Evolutionary conservation across 768 basidiomycete genomes (phyloP).

Genomic region (Suillus lakei): DNA sequence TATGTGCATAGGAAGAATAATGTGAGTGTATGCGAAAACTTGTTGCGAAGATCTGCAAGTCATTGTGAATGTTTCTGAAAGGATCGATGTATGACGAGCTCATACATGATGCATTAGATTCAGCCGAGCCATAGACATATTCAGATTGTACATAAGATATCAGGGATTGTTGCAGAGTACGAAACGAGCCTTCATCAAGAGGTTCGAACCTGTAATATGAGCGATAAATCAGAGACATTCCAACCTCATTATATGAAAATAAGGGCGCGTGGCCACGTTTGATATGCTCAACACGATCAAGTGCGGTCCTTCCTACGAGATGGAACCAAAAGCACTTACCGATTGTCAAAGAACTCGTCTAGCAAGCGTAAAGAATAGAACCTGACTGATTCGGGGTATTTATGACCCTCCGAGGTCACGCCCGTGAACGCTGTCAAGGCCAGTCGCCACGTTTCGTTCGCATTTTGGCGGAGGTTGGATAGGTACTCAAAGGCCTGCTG

Average conservation of each 20-base stretch:
- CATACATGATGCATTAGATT: conserved; percentile 83
- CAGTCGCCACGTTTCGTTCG: conserved; percentile 78
- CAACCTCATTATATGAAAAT: background rate
- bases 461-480: conserved; percentile 74
- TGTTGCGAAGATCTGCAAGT: conserved; percentile 83
- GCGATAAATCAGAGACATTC: conserved; percentile 16
- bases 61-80: conserved; percentile 20
- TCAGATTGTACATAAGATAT: conserved; percentile 86
- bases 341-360: conserved; percentile 82
- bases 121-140: conserved; percentile 85
- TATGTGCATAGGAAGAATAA: conserved; percentile 90
- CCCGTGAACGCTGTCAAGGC: conserved; percentile 78
- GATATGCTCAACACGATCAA: background rate
- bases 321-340: conserved; percentile 54
- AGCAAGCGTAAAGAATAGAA: conserved; percentile 82
- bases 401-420: conserved; percentile 63
- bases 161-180: conserved; percentile 74
- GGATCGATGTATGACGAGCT: conserved; percentile 22
- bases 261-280: background rate
- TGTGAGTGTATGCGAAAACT: conserved; percentile 90
- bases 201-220: conserved; percentile 56
- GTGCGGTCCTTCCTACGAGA: background rate
- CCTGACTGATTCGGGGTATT: conserved; percentile 72
- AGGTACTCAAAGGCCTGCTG: conserved; percentile 89
- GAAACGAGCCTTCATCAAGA: conserved; percentile 72